Conservation (phyloP, 1,284 basidiomycete species). For the Ganoderma lingzhi region DNA sequence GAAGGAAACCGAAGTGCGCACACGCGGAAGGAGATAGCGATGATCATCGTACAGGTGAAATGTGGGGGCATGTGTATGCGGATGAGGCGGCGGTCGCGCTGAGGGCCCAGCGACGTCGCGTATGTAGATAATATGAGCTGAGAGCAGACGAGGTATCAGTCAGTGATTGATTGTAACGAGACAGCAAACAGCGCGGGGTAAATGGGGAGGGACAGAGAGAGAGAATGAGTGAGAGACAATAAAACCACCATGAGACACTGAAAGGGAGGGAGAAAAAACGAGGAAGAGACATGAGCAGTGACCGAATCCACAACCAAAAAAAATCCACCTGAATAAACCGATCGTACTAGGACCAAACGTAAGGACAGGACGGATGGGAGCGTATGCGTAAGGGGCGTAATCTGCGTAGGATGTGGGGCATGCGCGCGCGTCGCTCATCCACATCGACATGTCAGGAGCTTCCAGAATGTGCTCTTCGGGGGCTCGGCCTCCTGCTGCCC, state of each 20-base stretch:
- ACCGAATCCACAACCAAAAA: slow-evolving; percentile 23
- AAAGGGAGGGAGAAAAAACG: slow-evolving; percentile 14
- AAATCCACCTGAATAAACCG: slow-evolving; percentile 31
- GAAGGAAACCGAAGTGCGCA: slow-evolving; percentile 11
- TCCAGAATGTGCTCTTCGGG: slow-evolving; percentile 65
- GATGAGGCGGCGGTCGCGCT: slow-evolving; percentile 1
- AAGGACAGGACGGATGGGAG: slow-evolving; percentile 32
- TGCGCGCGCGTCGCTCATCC: slow-evolving; percentile 49
- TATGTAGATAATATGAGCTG: slow-evolving; percentile 6
- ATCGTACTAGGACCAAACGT: slow-evolving; percentile 15
- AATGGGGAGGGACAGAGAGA: slow-evolving; percentile 4
- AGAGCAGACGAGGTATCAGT: slow-evolving; percentile 30
- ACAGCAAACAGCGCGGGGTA: slow-evolving; percentile 19
- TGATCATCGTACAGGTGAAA: slow-evolving; percentile 10
- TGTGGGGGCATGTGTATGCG: background rate
- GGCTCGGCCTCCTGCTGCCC: slow-evolving; percentile 63
- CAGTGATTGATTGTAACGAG: slow-evolving; percentile 22
- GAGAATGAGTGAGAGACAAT: slow-evolving; percentile 28
- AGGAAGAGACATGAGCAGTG: slow-evolving; percentile 7
- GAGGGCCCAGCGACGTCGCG: background rate
- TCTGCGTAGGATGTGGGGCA: slow-evolving; percentile 1
- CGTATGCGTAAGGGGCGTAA: slow-evolving; percentile 10
- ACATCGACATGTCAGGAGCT: slow-evolving; percentile 81
- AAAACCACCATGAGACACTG: slow-evolving; percentile 15
- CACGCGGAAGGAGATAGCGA: slow-evolving; percentile 17